Evolutionary conservation across 768 basidiomycete genomes (phyloP), one percentile per base, ranked within the genome.

Genomic region (Glaciozyma antarctica): DNA sequence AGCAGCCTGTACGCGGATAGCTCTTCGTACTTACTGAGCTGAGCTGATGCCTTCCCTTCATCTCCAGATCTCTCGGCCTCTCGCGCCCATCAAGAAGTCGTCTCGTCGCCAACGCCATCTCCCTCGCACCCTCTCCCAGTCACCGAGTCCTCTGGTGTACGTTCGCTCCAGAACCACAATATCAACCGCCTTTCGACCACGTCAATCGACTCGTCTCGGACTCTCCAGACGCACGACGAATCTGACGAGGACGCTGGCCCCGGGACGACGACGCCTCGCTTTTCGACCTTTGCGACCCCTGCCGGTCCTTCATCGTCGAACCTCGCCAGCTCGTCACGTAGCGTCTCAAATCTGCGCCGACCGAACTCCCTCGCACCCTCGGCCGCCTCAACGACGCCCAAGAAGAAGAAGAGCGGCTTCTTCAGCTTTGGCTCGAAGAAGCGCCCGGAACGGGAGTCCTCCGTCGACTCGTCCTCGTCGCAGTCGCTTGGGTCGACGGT

Each of bases 241-340:
- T 30, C 16, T 2, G 53, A 55, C 51, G 51, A 52, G 1, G 24
- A 41, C 22, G 55, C 21, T 21, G 55, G n/a, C 38, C 24, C 22
- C 3, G 34, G 38, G 22, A 57, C 30, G 21, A 19, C 10, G 32
- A 22, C 17, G 28, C 34, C 55, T n/a, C 12, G 24, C 28, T 44
- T 24, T 32, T 68, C 67, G 13, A 5, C n/a, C n/a, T 61, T 49
- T 12, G 22, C 61, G 21, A 48, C 60, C 12, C 22, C 22, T 22
- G 10, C 41, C 41, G 55, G 38, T 16, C 6, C 55, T 9, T 49
- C 55, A 4, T n/a, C 57, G 2, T 15, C 43, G 0, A n/a, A 53
- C 5, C 38, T 52, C 19, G 13, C 45, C 38, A 15, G 13, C 17
- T 48, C 58, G 43, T 19, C 67, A 7, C 32, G 52, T 4, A 26